A percentile compares a stretch with the other conserved stretches of the same genome.
These are phyloP conservation scores for Kokia cookei DNA, from an alignment of 441 rosid species.

Conservation along the genomic window DNA sequence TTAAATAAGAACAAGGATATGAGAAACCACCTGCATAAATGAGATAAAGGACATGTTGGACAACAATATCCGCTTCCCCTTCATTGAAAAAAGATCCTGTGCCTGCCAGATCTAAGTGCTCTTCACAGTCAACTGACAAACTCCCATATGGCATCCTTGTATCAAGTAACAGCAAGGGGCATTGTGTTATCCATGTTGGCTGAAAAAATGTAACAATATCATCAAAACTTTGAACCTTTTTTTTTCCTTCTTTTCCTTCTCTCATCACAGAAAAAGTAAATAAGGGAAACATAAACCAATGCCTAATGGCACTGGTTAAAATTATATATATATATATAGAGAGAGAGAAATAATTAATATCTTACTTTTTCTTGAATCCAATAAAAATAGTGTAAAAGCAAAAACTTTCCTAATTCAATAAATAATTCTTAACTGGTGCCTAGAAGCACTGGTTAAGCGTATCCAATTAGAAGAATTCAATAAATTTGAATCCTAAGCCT, in stretches of 20 bases:
- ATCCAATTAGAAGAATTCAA: no score
- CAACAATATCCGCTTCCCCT: slow-evolving; percentile 96
- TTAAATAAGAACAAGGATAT: neutral
- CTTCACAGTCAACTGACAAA: slow-evolving; percentile 84
- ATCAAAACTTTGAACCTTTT: neutral
- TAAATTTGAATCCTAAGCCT: neutral
- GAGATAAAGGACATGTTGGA: slow-evolving; percentile 74
- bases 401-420: no score
- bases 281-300: neutral
- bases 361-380: no score
- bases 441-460: no score
- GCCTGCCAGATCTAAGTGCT: slow-evolving; percentile 96
- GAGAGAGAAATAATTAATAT: no score
- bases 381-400: no score
- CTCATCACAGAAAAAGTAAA: neutral
- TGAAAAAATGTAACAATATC: slow-evolving; percentile 28
- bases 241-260: neutral
- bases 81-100: slow-evolving; percentile 94
- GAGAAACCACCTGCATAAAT: slow-evolving; percentile 63
- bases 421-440: no score
- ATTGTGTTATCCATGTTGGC: slow-evolving; percentile 91
- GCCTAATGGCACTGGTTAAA: neutral
- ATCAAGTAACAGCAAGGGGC: slow-evolving; percentile 91
- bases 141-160: slow-evolving; percentile 96
- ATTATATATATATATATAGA: no score